phyloP scores from a whole-genome alignment of 495 filamentous ascomycete species.

The Lindgomyces ingoldianus region DNA sequence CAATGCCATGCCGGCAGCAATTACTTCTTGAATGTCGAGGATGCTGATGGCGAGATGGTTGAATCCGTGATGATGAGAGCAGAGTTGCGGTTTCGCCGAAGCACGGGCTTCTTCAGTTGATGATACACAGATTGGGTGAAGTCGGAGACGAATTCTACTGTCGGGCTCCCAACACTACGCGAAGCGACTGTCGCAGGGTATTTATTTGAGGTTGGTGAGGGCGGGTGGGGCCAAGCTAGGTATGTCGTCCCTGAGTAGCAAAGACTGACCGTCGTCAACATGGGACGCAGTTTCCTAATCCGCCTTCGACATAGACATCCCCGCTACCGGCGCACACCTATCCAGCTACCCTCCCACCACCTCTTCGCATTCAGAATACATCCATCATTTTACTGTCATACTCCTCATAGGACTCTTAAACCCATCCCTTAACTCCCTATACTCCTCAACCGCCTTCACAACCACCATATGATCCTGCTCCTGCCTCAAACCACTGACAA shows the following conservation, averaged over 20 bases:
- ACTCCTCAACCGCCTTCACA: slow-evolving; percentile 62
- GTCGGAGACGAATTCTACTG: slow-evolving; percentile 7
- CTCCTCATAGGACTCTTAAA: slow-evolving; percentile 28
- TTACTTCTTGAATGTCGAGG: slow-evolving; percentile 27
- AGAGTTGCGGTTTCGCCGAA: slow-evolving; percentile 21
- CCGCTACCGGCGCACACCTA: not conserved
- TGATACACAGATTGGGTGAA: slow-evolving; percentile 10
- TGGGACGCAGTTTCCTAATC: slow-evolving; percentile 23
- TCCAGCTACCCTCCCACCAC: not conserved
- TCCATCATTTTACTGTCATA: slow-evolving; percentile 23
- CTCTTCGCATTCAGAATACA: not conserved
- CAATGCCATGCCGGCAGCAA: slow-evolving; percentile 14
- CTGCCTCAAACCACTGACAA: slow-evolving; percentile 75
- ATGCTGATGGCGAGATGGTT: slow-evolving; percentile 5
- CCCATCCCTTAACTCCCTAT: slow-evolving; percentile 31
- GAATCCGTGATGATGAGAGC: not conserved
- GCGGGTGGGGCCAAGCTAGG: not conserved
- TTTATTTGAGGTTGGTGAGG: slow-evolving; percentile 17
- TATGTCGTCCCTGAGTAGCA: slow-evolving; percentile 22
- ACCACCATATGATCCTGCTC: slow-evolving; percentile 77
- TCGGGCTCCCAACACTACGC: slow-evolving; percentile 4
- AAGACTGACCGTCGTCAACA: slow-evolving; percentile 13
- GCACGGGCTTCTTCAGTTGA: slow-evolving; percentile 25
- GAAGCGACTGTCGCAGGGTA: slow-evolving; percentile 5
- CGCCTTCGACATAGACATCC: slow-evolving; percentile 34